Base-by-base conservation (phyloP, 192 early-diverging fungal species). In the Coemansia biformis region DNA sequence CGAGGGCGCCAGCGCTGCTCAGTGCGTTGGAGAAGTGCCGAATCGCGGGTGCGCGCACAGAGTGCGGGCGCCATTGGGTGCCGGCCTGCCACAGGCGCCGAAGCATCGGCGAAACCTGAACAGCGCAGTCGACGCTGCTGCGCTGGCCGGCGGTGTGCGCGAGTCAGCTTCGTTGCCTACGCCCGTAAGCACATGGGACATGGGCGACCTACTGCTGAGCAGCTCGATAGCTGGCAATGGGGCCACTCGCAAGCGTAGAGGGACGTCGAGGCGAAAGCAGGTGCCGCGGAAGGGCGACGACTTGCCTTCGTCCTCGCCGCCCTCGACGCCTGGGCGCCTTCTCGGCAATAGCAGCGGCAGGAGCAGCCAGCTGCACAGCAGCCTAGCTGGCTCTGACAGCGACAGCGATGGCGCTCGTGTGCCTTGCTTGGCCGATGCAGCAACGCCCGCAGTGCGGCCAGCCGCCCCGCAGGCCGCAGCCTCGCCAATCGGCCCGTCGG, bases 271-370 rank as follows among this genome's bases (percentile, higher is more conserved):
- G 17, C 31, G 26, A 14, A 30, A 23, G 22, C 43, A 15, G 26
- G 46, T 21, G 22, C 24, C 49, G 14, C 43, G 39, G 16, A 31
- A 37, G 23, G n/a, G 36, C 6, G 51, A 38, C 3, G 49, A 49
- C 28, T 22, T 58, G 35, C 55, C 44, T 16, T 71, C 68, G n/a
- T 72, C 68, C 14, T 72, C 69, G 11, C 69, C 69, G 14, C 62
- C 69, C 1, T 61, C 63, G 8, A 53, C 57, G 0, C 63, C 63
- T 5, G 43, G 48, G 0, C 62, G 57, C n/a, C 43, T 58, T 13
- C 26, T 61, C 2, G 63, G 46, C 15, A 28, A 44, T 24, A 51
- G 49, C 15, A 28, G 48, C 31, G 48, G 49, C 45, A 47, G 33
- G 30, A 32, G 48, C 36, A 71, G 67, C 22, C 33, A 37, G 5